phyloP scores from a whole-genome alignment of 2,329 filamentous ascomycete genomes.

The Aspergillus felis region DNA sequence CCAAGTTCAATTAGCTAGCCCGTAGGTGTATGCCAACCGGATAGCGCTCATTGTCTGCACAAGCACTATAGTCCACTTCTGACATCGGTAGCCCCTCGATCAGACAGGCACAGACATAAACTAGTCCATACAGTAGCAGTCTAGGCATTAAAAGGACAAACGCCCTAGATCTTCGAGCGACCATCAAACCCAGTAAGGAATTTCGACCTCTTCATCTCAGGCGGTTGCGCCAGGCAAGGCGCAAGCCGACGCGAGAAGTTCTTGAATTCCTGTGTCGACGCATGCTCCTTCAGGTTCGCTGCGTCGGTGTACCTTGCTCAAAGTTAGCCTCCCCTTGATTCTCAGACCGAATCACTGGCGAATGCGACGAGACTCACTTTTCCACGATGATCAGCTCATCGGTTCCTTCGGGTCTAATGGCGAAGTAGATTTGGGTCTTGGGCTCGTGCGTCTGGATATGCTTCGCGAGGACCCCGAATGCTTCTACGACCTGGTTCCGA shows the following conservation, averaged over 20 bases:
- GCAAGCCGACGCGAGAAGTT: constrained; percentile 13
- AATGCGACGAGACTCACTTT: constrained; percentile 10
- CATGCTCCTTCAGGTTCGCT: constrained; percentile 15
- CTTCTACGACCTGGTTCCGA: constrained; percentile 10
- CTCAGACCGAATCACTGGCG: not conserved
- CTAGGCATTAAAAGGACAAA: not conserved
- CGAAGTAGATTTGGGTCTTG: constrained; percentile 20
- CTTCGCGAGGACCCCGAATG: constrained; percentile 14
- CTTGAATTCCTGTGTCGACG: constrained; percentile 11
- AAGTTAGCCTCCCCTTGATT: not conserved
- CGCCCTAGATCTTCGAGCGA: constrained; percentile 9
- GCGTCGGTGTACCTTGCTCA: constrained; percentile 13
- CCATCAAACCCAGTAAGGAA: constrained; percentile 16
- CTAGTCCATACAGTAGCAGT: no score
- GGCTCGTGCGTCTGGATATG: constrained; percentile 14
- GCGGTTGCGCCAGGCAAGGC: constrained; percentile 8
- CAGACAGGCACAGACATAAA: not conserved
- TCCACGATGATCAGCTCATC: constrained; percentile 18
- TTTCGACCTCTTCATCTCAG: constrained; percentile 12
- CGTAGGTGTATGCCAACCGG: not conserved
- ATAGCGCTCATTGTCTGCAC: not conserved
- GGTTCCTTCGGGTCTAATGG: constrained; percentile 11
- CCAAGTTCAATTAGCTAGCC: not conserved
- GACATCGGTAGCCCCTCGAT: not conserved
- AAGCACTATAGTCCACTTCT: not conserved